Evolutionary conservation across 441 rosid genomes (phyloP).

Genomic region (Gossypium schwendimanii): DNA sequence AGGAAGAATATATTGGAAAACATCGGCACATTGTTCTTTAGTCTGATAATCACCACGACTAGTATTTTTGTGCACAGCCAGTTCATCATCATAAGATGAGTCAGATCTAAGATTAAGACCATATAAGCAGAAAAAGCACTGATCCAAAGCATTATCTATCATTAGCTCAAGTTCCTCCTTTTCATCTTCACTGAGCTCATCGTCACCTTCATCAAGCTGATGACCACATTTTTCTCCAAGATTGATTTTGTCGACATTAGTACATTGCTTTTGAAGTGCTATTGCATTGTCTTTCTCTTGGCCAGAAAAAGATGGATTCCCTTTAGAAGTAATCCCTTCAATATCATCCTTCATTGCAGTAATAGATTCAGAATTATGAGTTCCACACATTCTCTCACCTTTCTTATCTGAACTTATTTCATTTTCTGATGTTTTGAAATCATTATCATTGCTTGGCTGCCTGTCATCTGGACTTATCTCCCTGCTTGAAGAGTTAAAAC

Average conservation of each 20-base stretch:
- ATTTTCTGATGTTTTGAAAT: constrained; percentile 29
- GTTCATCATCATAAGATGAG: constrained; percentile 84
- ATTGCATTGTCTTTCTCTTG: constrained; percentile 23
- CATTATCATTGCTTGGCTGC: constrained; percentile 22
- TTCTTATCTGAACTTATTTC: constrained; percentile 32
- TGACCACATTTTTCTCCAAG: constrained; percentile 33
- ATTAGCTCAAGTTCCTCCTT: constrained; percentile 82
- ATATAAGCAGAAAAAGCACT: constrained; percentile 93
- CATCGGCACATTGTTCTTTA: constrained; percentile 96
- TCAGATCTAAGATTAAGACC: constrained; percentile 96
- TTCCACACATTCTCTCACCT: constrained; percentile 39
- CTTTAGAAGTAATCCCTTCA: constrained; percentile 26
- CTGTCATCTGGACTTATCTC: constrained; percentile 34
- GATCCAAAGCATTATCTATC: constrained; percentile 88
- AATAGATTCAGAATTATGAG: constrained; percentile 28
- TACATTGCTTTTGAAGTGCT: constrained; percentile 24
- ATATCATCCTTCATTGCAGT: constrained; percentile 33
- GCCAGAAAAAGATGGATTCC: constrained; percentile 15
- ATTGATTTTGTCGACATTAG: constrained; percentile 23
- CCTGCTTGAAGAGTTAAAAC: constrained; percentile 37
- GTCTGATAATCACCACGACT: constrained; percentile 98
- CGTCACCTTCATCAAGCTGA: constrained; percentile 28
- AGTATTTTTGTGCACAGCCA: constrained; percentile 81
- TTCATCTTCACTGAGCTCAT: constrained; percentile 69
- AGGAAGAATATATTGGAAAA: constrained; percentile 91